These are phyloP conservation scores for Quercus parvula DNA, from an alignment of 306 rosid species.

Conservation along the genomic window DNA sequence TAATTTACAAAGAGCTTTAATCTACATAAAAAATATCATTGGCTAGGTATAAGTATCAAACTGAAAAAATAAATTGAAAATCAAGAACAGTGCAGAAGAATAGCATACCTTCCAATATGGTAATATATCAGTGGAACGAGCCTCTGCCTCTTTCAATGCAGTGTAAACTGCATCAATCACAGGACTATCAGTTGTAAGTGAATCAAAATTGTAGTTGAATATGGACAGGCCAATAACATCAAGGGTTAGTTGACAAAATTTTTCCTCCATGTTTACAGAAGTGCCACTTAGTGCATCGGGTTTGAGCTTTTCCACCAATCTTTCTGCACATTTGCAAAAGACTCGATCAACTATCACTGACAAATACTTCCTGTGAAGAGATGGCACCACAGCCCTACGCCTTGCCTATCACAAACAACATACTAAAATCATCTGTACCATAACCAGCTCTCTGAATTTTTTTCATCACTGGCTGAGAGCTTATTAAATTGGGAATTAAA, in stretches of 20 bases:
- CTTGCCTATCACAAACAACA: slow-evolving; percentile 61
- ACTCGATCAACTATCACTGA: slow-evolving; percentile 86
- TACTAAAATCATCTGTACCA: neutral
- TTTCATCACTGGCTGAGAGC: neutral
- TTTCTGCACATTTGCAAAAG: slow-evolving; percentile 79
- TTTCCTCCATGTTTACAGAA: slow-evolving; percentile 88
- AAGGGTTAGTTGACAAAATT: slow-evolving; percentile 84
- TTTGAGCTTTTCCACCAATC: slow-evolving; percentile 88
- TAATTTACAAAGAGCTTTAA: slow-evolving; percentile 65
- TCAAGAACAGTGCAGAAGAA: slow-evolving; percentile 4
- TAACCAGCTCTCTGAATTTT: neutral
- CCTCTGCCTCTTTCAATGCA: slow-evolving; percentile 95
- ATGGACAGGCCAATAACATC: slow-evolving; percentile 92
- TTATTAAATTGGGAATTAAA: neutral
- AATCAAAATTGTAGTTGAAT: slow-evolving; percentile 87
- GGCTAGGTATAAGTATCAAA: neutral
- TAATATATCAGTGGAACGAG: slow-evolving; percentile 85
- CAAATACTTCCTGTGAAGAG: slow-evolving; percentile 91
- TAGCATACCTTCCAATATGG: slow-evolving; percentile 90
- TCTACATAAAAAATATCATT: slow-evolving; percentile 38
- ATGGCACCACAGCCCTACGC: slow-evolving; percentile 97
- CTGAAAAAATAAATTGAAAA: neutral
- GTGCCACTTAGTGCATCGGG: slow-evolving; percentile 55
- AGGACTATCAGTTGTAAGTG: slow-evolving; percentile 74
- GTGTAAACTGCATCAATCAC: slow-evolving; percentile 92